Base-by-base conservation (phyloP, 345 rosid genomes). In the Sonneratia alba region DNA sequence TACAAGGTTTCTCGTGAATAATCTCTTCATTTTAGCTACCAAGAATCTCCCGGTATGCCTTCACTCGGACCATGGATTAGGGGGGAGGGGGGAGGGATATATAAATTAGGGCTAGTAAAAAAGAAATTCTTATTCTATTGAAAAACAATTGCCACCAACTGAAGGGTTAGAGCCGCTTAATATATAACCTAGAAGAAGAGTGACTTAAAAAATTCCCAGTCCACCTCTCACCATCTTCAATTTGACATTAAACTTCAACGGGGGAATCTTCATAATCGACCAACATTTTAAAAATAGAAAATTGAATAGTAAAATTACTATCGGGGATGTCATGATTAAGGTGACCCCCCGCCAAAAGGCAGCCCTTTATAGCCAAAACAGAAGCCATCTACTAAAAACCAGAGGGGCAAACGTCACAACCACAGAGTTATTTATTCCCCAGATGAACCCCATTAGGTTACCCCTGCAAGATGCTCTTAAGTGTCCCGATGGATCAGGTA, bases 301-400 rank as follows among this genome's bases (percentile, higher is more conserved):
- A 7, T n/a, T 2, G 3, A 57, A 8, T 56, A 56, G 21, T 18
- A 10, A 22, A n/a, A 6, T 22, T 8, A 57, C 3, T 47, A 10
- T 53, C 51, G 64, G 38, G 73, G 73, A n/a, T 59, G 66, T 70
- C 66, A 7, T 47, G 51, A 47, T 32, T 40, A 62, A 70, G 66
- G 38, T 40, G 66, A 57, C 51, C 73, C 37, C 53, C 53, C 73
- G 6, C 32, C 32, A 22, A 63, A 27, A 22, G 53, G 65, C 16
- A 70, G 7, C 61, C 27, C 13, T 38, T 22, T 8, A 57, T 37
- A n/a, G 7, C 61, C 38, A 15, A 57, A 57, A 70, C 51, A 70
- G 64, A 57, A 7, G 53, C 66, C 66, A 57, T 70, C 53, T 57
- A 70, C n/a, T 40, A 21, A 70, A 27, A 59, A 59, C 64, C 36